phyloP scores from a whole-genome alignment of 2,329 filamentous ascomycete genomes.

The Cordyceps farinosa region DNA sequence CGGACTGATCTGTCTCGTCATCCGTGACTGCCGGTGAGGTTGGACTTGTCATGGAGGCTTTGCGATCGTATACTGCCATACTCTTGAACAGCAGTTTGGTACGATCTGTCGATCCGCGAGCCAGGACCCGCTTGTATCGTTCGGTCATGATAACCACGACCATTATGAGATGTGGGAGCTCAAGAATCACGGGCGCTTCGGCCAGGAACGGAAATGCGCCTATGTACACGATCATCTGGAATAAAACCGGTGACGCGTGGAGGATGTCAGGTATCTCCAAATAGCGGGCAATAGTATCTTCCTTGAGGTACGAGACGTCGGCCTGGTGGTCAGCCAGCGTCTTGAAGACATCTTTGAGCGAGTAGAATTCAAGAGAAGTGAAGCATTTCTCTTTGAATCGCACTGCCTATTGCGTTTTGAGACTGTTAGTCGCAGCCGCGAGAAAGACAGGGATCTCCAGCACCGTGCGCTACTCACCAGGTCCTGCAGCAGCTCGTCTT shows the following conservation, averaged over 20 bases:
- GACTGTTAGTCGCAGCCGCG: not conserved
- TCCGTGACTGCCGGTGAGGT: not conserved
- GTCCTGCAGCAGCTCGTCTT: conserved; percentile 48
- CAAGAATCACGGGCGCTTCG: conserved; percentile 66
- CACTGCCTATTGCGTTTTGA: conserved; percentile 42
- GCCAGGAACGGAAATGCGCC: conserved; percentile 71
- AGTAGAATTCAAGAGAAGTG: conserved; percentile 68
- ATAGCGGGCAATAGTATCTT: conserved; percentile 65
- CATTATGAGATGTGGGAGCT: conserved; percentile 67
- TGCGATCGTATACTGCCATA: conserved; percentile 66
- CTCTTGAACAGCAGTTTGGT: conserved; percentile 67
- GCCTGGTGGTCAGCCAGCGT: conserved; percentile 63
- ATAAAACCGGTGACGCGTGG: conserved; percentile 63
- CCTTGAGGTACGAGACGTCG: conserved; percentile 62
- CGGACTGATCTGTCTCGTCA: not conserved
- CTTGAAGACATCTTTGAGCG: conserved; percentile 69
- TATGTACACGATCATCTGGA: conserved; percentile 67
- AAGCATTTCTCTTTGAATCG: conserved; percentile 69
- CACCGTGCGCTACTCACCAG: conserved; percentile 39
- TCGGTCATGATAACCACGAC: conserved; percentile 70
- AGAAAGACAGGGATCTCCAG: conserved; percentile 9
- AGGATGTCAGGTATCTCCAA: conserved; percentile 70
- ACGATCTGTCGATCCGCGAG: conserved; percentile 54
- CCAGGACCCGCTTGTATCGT: conserved; percentile 61
- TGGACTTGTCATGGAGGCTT: conserved; percentile 36